These are phyloP conservation scores for Auricularia sp. DNA, from an alignment of 768 basidiomycete genomes.

Conservation along the genomic window DNA sequence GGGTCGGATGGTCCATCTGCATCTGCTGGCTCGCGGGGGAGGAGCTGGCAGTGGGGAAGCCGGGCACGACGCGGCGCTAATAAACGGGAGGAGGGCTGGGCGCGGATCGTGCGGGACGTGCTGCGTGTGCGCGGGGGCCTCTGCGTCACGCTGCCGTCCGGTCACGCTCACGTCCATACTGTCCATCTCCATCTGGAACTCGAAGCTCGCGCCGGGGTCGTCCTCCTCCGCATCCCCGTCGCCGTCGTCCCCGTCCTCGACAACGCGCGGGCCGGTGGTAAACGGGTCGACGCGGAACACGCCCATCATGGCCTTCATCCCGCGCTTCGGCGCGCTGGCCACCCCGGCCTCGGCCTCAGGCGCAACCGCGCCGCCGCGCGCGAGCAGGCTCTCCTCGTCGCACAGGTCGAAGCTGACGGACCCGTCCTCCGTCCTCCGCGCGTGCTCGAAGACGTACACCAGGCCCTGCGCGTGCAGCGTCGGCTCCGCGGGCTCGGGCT, in stretches of 20 bases:
- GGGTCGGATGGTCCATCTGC: no score
- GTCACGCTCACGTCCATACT: no score
- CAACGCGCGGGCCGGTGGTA: not conserved
- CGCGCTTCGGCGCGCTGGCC: not conserved
- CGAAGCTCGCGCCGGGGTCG: no score
- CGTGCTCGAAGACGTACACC: no score
- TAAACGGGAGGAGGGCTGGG: not conserved
- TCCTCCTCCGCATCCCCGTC: not conserved
- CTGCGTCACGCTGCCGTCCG: not conserved
- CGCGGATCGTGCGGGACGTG: not conserved
- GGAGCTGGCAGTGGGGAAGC: not conserved
- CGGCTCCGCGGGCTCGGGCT: no score
- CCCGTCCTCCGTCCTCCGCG: no score
- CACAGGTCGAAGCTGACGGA: no score
- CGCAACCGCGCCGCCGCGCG: no score
- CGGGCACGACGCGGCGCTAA: not conserved
- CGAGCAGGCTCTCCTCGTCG: no score
- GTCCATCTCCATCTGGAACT: no score
- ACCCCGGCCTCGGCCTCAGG: no score
- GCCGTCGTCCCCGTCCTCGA: not conserved
- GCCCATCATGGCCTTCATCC: not conserved
- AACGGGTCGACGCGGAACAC: conserved; percentile 1
- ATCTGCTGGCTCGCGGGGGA: not conserved
- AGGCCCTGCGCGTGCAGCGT: no score
- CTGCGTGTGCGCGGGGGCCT: not conserved